Evolutionary conservation across 441 rosid genomes (phyloP), one percentile per base, ranked within the genome.

Genomic region (Syzygium syzygioides): DNA sequence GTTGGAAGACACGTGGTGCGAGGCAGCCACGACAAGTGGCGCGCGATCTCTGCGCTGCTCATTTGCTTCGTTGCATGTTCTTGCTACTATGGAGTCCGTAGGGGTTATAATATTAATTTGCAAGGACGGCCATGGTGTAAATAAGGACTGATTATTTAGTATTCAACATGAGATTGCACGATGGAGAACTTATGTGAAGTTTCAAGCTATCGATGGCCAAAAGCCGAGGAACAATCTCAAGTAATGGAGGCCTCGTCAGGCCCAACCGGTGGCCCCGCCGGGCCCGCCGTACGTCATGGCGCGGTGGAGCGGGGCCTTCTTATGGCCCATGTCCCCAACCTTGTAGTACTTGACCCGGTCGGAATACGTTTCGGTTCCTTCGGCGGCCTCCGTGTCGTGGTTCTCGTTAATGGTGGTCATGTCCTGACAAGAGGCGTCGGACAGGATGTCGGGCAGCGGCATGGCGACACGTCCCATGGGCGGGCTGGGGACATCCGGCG

Each of bases 381-480:
- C 52, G 5, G 52, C 52, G 0, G 83, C 52, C 52, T 37, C 83
- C n/a, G 83, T 71, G n/a, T 2, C 83, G 50, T 37, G 83, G 52
- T 71, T 71, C 52, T 23, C 52, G 18, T 76, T 76, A 52, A 71
- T 41, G 83, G 52, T 41, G 17, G 83, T 76, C 83, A 23, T 76
- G 83, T 20, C 52, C n/a, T 41, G 52, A 76, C 83, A 23, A 45
- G 83, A 76, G 52, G 83, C 83, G 9, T 23, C 83, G n/a, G 41
- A 41, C 18, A 76, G n/a, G 83, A 76, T 76, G 52, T 76, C 6
- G 52, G 52, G n/a, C 1, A 11, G 15, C 50, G 80, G 80, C 80
- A 37, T 10, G 79, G 79, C 23, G 79, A 87, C 86, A 14, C 86
- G 28, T 19, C 92, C 92, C 90, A 91, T 89, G 23, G 60, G 68